Evolutionary conservation across 2,329 filamentous ascomycete genomes (phyloP), one percentile per base, ranked within the genome.

Genomic region (Aspergillus versicolor): DNA sequence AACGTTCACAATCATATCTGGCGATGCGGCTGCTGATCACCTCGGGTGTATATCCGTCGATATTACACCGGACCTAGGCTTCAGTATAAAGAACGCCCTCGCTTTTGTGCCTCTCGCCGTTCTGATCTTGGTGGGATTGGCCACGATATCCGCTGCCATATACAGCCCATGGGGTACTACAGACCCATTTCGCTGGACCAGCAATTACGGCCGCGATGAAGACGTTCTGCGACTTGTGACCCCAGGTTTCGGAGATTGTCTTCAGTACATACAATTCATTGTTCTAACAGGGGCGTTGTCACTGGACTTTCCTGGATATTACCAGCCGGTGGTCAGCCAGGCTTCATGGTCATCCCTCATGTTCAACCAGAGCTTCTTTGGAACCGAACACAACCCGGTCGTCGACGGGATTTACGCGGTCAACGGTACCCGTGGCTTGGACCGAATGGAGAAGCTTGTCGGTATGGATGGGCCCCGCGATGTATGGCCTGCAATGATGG

Each of bases 241-340:
- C 0, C 94, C 94, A 5, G 94, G 94, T 1, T 97, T 99, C 71
- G 92, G 91, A 6, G 94, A 99, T 71, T 99, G 94, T 69, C 81
- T 99, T 54, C 92, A 97, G 74, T 97, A 99, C 72, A 90, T 99
- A 17, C 94, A 99, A 70, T 99, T 96, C 66, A 82, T 94, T 54
- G 88, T 90, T 21, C 78, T 99, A 57, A 94, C 92, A 0, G 93
- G 93, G n/a, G 88, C 88, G 38, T 80, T 99, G 57, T 91, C 88
- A 7, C 80, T 99, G 61, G 86, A 88, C 64, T 99, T 97, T 68
- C 94, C 94, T 0, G 94, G 94, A 11, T 99, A 90, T 71, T 99
- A 92, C 71, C 93, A 96, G 70, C 94, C 94, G 4, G 89, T 91
- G 7, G 85, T 93, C 56, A 96, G 92, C 73, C 90, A 93, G 72